These are phyloP conservation scores for Flaveria floridana DNA, from an alignment of 140 eudicot genomes.

Conservation along the genomic window DNA sequence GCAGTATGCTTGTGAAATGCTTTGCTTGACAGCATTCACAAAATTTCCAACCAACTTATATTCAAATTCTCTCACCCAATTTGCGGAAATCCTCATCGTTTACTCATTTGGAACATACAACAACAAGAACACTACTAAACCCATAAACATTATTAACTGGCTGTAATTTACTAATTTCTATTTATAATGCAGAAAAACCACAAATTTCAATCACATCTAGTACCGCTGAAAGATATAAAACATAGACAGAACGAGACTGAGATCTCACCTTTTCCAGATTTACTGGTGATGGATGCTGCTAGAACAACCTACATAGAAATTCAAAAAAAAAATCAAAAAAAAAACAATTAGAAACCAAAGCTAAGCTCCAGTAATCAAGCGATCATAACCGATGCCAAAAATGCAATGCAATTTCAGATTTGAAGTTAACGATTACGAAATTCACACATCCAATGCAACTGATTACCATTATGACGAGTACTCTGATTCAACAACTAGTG, in stretches of 20 bases:
- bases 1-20: not conserved
- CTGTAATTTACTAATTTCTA: not conserved
- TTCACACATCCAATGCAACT: not conserved
- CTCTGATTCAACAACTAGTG: constrained; percentile 18
- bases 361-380: not conserved
- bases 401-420: constrained; percentile 25
- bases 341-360: constrained; percentile 7
- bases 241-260: not conserved
- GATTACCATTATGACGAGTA: constrained; percentile 28
- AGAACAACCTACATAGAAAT: constrained; percentile 63
- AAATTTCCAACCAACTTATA: constrained; percentile 5
- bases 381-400: constrained; percentile 24
- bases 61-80: constrained; percentile 4
- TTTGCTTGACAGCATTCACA: not conserved
- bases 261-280: constrained; percentile 79
- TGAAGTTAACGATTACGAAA: not conserved
- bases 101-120: constrained; percentile 14
- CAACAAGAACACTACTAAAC: not conserved
- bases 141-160: not conserved
- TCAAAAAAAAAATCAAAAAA: not conserved
- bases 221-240: not conserved
- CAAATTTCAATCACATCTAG: constrained; percentile 2
- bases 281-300: constrained; percentile 80
- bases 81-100: not conserved
- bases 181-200: constrained; percentile 6